Base-by-base conservation (phyloP, 306 rosid species). In the Canavalia ensiformis region DNA sequence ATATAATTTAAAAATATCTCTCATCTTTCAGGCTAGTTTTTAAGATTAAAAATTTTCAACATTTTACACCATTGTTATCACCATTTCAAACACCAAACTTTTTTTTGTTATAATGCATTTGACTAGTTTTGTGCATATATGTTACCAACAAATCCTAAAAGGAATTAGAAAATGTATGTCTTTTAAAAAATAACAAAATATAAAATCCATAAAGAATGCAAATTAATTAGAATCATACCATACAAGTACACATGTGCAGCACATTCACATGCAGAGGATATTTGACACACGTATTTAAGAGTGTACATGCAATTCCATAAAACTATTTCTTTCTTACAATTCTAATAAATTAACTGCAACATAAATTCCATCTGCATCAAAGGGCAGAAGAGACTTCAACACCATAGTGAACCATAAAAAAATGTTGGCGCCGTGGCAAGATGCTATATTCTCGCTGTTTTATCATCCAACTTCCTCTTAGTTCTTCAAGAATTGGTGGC, bases 361-460 rank as follows among this genome's bases (percentile, higher is more conserved):
- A 41, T 41, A 4, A 37, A 25, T 68, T 35, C 10, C 66, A 59
- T 42, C 11, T 11, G 56, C 58, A 57, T 25, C 46, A 18, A 68
- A 2, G 25, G 34, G 12, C 76, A 60, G 56, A 50, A 31, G 69
- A 54, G 34, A 42, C 49, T 25, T 10, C 12, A 28, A 9, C 34
- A 44, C 41, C 66, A 76, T 75, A 56, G 66, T 39, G 58, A 69
- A 74, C 77, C 67, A 75, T 18, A 18, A 18, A 18, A 83, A 77
- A 63, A 71, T 70, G 57, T 63, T 31, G 75, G 45, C 25, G 51
- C 39, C 25, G 56, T 29, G 41, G 69, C 87, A 84, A 66, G 81
- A 78, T 78, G 87, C 87, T 57, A 73, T 56, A 84, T 84, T 84
- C 77, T 65, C 76, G 84, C 77, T 66, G 77, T 18, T 37, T 3